Base-by-base conservation (phyloP, 2,329 filamentous ascomycete species). In the Trichoderma arundinaceum region DNA sequence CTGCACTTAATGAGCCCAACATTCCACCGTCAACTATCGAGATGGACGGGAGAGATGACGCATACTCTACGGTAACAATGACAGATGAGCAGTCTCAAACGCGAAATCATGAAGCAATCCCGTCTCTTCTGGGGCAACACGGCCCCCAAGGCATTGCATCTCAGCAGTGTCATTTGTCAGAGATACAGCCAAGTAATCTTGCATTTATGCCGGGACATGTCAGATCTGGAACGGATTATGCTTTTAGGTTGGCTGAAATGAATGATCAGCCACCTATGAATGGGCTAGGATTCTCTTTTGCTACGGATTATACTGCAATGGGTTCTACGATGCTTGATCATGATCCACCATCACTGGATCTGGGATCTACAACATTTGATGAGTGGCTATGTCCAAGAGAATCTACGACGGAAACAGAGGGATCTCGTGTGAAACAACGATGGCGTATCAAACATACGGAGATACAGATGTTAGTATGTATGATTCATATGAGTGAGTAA, bases 331-430 rank as follows among this genome's bases (percentile, higher is more conserved):
- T n/a, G 8, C 13, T 35, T 19, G 39, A 46, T 38, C 7, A 41
- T 10, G 41, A 53, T 10, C 22, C 43, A 6, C 19, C 28, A 22
- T 17, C 28, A n/a, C 35, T 59, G 10, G 63, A 69, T 48, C 65
- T 66, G 41, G 46, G 35, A 19, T 57, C 39, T 19, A 53, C 65
- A 13, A 68, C 67, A 41, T 53, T 71, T 32, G 65, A 71, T 35
- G 61, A 72, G n/a, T 72, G 69, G 70, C 64, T 68, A 46, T 66
- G 22, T 49, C 32, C 43, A 17, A 6, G 35, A 33, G 49, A n/a
- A 28, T 53, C 38, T 44, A 43, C 9, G 44, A 7, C 13, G 53
- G 19, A 44, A 15, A 56, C 22, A 17, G n/a, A 28, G 38, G 48
- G 41, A n/a, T n/a, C 10, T 54, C 32, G 12, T 57, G 38, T n/a